These are phyloP conservation scores for Strobilomyces echinocephalus DNA, from an alignment of 768 basidiomycete species.

Conservation along the genomic window DNA sequence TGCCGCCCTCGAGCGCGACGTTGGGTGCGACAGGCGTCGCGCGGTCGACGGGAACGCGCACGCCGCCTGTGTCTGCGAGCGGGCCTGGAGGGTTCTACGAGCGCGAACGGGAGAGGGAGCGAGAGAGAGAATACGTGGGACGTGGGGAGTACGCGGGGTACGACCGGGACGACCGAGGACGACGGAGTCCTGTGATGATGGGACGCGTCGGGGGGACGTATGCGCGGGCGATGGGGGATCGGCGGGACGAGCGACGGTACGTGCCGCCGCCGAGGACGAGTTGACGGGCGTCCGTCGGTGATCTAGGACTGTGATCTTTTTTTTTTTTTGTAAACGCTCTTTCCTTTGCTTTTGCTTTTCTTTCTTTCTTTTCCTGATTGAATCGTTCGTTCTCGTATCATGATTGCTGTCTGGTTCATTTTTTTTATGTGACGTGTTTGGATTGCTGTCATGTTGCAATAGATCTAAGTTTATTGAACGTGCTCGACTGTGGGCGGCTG, in stretches of 20 bases:
- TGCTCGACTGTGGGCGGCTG: too few species aligned
- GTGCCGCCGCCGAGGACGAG: conserved; percentile 20
- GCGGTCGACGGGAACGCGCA: conserved; percentile 13
- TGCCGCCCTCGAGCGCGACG: conserved; percentile 8
- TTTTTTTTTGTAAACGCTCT: too few species aligned
- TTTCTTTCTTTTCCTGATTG: too few species aligned
- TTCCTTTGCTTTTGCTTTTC: too few species aligned
- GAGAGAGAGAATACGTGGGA: conserved; percentile 17
- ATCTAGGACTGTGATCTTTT: too few species aligned
- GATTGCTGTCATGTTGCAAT: too few species aligned
- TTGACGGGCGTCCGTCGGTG: neutral
- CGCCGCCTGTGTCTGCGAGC: conserved; percentile 20
- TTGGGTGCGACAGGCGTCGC: neutral
- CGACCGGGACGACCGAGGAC: conserved; percentile 29
- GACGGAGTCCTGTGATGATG: conserved; percentile 26
- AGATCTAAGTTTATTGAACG: too few species aligned
- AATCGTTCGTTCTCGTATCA: too few species aligned
- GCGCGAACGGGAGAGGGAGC: conserved; percentile 6
- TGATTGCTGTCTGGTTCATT: too few species aligned
- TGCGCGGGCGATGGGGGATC: conserved; percentile 17
- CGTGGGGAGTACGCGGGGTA: conserved; percentile 33
- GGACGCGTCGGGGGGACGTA: conserved; percentile 13
- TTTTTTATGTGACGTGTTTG: too few species aligned
- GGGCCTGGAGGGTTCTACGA: conserved; percentile 32
- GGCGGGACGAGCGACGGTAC: conserved; percentile 37